Percentiles rank a stretch among this genome's conserved stretches.
phyloP scores from a whole-genome alignment of 805 yeast genomes.

The Hanseniaspora osmophila region DNA sequence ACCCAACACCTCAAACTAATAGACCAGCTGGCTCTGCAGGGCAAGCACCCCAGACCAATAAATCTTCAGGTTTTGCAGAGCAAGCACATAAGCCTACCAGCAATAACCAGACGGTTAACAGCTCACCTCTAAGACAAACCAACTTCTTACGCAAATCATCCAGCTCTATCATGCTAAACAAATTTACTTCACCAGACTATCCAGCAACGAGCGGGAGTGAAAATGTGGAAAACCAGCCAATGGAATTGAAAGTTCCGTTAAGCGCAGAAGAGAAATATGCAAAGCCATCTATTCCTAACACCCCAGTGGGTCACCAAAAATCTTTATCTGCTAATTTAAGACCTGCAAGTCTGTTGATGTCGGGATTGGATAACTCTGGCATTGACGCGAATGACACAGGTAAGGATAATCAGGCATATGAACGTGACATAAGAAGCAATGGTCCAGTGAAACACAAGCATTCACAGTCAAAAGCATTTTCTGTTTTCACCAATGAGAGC shows the following conservation, averaged over 20 bases:
- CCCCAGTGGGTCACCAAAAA: constrained; percentile 1
- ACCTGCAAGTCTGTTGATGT: constrained; percentile 3
- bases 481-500: constrained; percentile 5
- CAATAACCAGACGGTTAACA: constrained; percentile 3
- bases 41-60: constrained; percentile 1
- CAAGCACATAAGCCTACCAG: constrained; percentile 2
- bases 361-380: not conserved
- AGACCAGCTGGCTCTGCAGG: constrained; percentile 2
- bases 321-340: constrained; percentile 3
- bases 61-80: not conserved
- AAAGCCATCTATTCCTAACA: not conserved
- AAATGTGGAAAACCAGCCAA: no score
- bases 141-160: not conserved
- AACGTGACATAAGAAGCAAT: no score
- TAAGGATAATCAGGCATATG: no score
- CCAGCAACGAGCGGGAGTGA: not conserved
- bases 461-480: constrained; percentile 10
- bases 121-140: not conserved
- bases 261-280: not conserved
- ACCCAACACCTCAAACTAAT: constrained; percentile 1
- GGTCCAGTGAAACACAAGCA: not conserved
- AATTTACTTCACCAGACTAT: not conserved
- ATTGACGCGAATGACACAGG: no score
- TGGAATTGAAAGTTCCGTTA: no score
- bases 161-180: not conserved